Base-by-base conservation (phyloP, 768 basidiomycete species). In the Solioccasus polychromus region DNA sequence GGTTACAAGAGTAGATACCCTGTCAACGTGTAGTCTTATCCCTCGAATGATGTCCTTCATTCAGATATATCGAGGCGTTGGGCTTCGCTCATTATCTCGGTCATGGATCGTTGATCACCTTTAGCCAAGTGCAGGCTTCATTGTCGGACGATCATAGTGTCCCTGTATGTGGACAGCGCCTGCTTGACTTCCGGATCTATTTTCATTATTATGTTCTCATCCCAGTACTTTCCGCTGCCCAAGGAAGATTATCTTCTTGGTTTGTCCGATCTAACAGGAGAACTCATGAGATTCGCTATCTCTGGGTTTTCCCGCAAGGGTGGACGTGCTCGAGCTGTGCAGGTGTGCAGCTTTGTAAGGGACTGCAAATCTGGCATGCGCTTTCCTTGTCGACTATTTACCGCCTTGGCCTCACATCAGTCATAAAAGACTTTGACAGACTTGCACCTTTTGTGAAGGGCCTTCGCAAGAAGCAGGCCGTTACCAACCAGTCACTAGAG, bases 221-320 rank as follows among this genome's bases (percentile, higher is more conserved):
- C 30, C 35, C 62, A 95, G 93, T 87, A 78, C 52, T 86, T 93
- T 55, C 79, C 82, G 4, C 61, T 94, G 25, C 76, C 90, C 8
- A 61, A 80, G 26, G 82, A 86, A 31, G 94, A 98, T 61, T 98
- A 96, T 60, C 71, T 97, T 12, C 79, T 97, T 3, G 96, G 96
- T 5, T 68, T 98, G 23, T 89, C 91, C 7, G 96, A 99, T 67
- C 75, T 99, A 18, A 96, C 92, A 0, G 96, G 96, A 35, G 96
- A 99, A 68, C 79, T 98, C 20, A 97, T 98, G 96, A 79, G 95
- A 26, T 87, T 85, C 52, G 92, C 92, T 10, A 95, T 97, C 48
- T 88, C 91, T 36, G 80, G 87, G 36, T 80, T 92, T 32, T 70
- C 80, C 3, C 77, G 75, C 14, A 78, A 77, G 36, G 85, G 85